phyloP scores from a whole-genome alignment of 306 rosid genomes.

The Vigna radiata region DNA sequence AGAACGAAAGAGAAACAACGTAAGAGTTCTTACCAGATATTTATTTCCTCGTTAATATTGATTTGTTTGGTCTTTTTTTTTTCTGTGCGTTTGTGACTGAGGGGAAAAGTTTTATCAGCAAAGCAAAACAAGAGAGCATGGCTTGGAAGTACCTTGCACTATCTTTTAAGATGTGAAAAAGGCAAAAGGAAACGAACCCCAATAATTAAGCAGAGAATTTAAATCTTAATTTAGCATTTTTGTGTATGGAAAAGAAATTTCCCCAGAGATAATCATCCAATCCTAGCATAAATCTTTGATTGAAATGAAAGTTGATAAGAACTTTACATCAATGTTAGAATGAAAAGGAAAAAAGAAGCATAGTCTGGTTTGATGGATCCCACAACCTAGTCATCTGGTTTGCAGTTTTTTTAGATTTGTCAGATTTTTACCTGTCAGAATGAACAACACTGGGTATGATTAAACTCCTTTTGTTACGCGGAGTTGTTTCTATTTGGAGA shows the following conservation, averaged over 20 bases:
- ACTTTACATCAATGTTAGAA: no score
- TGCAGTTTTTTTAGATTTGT: slow-evolving; percentile 24
- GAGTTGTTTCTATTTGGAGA: slow-evolving; percentile 16
- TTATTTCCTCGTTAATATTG: neutral
- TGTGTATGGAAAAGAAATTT: no score
- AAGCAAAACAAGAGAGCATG: slow-evolving; percentile 34
- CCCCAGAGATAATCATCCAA: no score
- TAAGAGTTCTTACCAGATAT: neutral
- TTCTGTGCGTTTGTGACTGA: neutral
- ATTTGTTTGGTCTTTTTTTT: neutral
- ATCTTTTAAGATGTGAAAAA: slow-evolving; percentile 35
- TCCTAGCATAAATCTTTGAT: no score
- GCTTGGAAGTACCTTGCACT: slow-evolving; percentile 25
- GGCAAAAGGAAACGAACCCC: slow-evolving; percentile 31
- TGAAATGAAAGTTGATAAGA: no score
- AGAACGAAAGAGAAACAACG: slow-evolving; percentile 3
- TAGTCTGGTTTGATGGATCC: slow-evolving; percentile 24
- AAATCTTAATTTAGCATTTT: no score
- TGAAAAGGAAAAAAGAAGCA: no score
- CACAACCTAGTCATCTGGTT: slow-evolving; percentile 9
- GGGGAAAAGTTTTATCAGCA: slow-evolving; percentile 16
- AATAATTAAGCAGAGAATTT: slow-evolving; percentile 20
- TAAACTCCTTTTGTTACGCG: slow-evolving; percentile 5
- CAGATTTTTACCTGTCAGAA: slow-evolving; percentile 17
- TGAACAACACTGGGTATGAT: slow-evolving; percentile 18